Evolutionary conservation across 495 filamentous ascomycete species (phyloP), one percentile per base, ranked within the genome.

Genomic region (Aspergillus sparsus): DNA sequence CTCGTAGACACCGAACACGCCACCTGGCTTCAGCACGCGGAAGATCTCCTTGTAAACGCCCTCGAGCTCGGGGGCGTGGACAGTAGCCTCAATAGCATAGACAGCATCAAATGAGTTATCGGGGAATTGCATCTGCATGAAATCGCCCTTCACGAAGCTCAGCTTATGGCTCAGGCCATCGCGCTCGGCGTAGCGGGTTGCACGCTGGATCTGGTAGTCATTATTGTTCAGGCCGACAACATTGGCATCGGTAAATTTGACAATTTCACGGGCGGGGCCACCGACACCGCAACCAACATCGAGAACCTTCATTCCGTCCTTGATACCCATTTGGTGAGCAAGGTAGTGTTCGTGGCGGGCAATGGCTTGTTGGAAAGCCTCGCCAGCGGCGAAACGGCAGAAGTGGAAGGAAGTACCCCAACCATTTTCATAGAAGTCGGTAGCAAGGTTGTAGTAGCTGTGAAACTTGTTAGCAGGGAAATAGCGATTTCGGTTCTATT

Each of bases 111-210:
- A 98, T 49, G 73, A 80, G 80, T 95, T 89, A 65, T 92, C 85
- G 49, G 91, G 88, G 82, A 98, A 98, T 36, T 85, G 88, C 93
- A 98, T 98, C 87, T 98, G 94, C 93, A 97, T 98, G 79, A 98
- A 98, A 68, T 98, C 95, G 49, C 94, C 93, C 85, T 98, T 97
- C 61, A 91, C 87, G 64, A 92, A 98, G 68, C 82, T 85, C 69
- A 97, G 77, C 79, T 96, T 91, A 66, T 91, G 70, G 3, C 87
- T 83, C 37, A 98, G 79, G 54, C 89, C 89, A 71, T 96, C 91
- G 67, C 87, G 87, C 53, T 82, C 74, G 13, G 92, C 91, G 72
- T 98, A 97, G 45, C 82, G 82, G 21, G 87, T 93, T 7, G 94
- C 95, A 52, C 94, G 90, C 75, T 97, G 85, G 71, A 98, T 98